Percentiles rank a stretch among this genome's conserved stretches.
Conservation (phyloP, 2,329 filamentous ascomycete genomes). For the Ceratocystis albifundus region DNA sequence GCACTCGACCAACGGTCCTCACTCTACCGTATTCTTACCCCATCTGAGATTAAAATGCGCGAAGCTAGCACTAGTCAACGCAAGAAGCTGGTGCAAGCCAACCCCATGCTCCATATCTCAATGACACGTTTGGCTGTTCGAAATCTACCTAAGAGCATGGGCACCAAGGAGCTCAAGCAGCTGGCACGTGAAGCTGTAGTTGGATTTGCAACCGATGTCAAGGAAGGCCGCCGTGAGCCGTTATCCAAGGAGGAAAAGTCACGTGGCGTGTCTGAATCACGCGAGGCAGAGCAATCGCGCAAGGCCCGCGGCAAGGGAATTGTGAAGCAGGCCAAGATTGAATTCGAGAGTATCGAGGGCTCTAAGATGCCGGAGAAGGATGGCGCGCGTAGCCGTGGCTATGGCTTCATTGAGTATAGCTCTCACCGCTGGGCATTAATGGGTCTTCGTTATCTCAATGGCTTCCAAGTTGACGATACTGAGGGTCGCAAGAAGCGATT, state of each 20-base stretch:
- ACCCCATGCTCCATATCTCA: conserved; percentile 78
- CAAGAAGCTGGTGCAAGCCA: conserved; percentile 79
- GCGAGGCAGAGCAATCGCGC: conserved; percentile 64
- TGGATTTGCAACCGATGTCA: conserved; percentile 84
- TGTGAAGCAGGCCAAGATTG: conserved; percentile 85
- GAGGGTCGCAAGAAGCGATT: conserved; percentile 75
- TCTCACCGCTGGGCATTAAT: conserved; percentile 90
- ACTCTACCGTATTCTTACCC: conserved; percentile 63
- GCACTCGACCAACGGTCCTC: conserved; percentile 66
- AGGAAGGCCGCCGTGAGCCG: conserved; percentile 59
- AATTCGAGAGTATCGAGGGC: conserved; percentile 80
- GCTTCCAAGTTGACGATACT: conserved; percentile 48
- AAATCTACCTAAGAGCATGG: conserved; percentile 75
- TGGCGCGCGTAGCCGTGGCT: conserved; percentile 76
- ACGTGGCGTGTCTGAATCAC: conserved; percentile 69
- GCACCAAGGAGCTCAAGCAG: conserved; percentile 79
- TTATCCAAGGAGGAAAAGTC: conserved; percentile 82
- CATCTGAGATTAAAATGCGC: conserved; percentile 73
- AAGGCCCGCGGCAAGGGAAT: conserved; percentile 75
- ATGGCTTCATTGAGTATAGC: conserved; percentile 94
- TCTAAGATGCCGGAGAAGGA: conserved; percentile 71
- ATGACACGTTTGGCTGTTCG: conserved; percentile 82
- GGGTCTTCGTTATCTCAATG: conserved; percentile 89
- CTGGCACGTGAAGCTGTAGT: conserved; percentile 87
- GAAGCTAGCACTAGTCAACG: conserved; percentile 79